A percentile compares a stretch with the other conserved stretches of the same genome.
Evolutionary conservation across 2,329 filamentous ascomycete species (phyloP).

Genomic region (Scedosporium apiospermum): DNA sequence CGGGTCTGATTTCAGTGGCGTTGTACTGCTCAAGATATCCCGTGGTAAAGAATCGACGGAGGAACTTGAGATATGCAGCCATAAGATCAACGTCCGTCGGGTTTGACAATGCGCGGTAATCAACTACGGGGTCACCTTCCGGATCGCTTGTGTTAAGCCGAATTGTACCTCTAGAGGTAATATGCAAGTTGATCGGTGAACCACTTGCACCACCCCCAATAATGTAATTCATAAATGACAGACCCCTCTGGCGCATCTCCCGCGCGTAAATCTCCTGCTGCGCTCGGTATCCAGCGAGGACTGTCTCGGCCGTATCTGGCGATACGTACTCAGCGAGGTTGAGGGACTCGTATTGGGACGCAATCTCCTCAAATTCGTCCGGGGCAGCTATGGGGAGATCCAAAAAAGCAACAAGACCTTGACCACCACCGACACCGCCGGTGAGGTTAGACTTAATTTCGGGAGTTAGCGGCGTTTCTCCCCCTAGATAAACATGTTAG

Average conservation of each 20-base stretch:
- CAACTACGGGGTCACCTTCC: slow-evolving; percentile 23
- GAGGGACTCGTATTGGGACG: slow-evolving; percentile 19
- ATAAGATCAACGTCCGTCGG: slow-evolving; percentile 27
- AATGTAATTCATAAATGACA: slow-evolving; percentile 21
- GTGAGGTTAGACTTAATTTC: slow-evolving; percentile 3
- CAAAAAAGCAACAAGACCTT: slow-evolving; percentile 13
- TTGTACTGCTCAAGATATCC: neutral
- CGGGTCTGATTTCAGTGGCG: slow-evolving; percentile 1
- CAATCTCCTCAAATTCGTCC: slow-evolving; percentile 19
- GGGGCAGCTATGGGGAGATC: slow-evolving; percentile 17
- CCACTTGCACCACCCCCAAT: slow-evolving; percentile 11
- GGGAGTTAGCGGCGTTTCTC: neutral
- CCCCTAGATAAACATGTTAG: neutral
- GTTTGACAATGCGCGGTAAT: slow-evolving; percentile 28
- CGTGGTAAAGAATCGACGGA: slow-evolving; percentile 16
- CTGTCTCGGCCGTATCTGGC: slow-evolving; percentile 18
- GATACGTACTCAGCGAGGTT: slow-evolving; percentile 22
- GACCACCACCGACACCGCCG: neutral
- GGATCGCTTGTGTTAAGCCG: slow-evolving; percentile 28
- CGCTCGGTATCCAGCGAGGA: slow-evolving; percentile 24
- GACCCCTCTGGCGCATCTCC: slow-evolving; percentile 21
- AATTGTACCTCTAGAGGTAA: slow-evolving; percentile 21
- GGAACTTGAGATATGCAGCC: slow-evolving; percentile 26
- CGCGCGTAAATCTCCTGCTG: slow-evolving; percentile 26
- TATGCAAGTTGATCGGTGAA: slow-evolving; percentile 1